A percentile compares a stretch with the other conserved stretches of the same genome.
Conservation (phyloP, 306 rosid genomes). For the Gillenia trifoliata region DNA sequence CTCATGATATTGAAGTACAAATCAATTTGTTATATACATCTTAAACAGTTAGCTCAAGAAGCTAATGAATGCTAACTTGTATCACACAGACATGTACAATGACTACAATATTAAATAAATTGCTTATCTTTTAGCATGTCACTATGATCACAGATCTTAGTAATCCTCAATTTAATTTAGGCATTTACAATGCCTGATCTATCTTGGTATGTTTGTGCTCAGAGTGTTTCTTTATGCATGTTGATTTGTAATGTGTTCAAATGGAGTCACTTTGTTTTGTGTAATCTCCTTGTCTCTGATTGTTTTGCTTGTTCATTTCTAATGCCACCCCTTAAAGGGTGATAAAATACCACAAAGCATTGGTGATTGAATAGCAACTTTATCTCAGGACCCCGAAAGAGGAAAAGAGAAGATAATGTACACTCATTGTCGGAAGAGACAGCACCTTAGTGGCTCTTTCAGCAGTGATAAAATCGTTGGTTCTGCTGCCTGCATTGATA, state of each 20-base stretch:
- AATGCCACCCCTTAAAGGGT: neutral
- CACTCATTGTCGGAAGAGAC: constrained; percentile 24
- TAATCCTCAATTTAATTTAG: neutral
- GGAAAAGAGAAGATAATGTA: constrained; percentile 34
- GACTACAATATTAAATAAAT: too few species aligned
- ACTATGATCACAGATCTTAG: neutral
- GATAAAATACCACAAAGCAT: neutral
- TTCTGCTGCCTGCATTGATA: constrained; percentile 25
- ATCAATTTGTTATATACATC: neutral
- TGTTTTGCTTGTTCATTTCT: constrained; percentile 5
- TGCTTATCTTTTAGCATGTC: neutral
- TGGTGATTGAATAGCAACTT: constrained; percentile 25
- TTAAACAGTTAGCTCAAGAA: neutral
- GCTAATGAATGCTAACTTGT: neutral
- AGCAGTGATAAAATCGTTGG: constrained; percentile 15
- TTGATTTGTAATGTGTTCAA: neutral
- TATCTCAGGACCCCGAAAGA: constrained; percentile 42
- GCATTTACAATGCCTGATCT: neutral
- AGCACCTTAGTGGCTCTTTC: constrained; percentile 27
- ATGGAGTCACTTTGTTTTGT: neutral
- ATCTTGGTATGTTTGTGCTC: neutral
- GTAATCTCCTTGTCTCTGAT: neutral
- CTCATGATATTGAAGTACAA: neutral
- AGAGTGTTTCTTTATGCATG: neutral
- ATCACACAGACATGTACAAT: neutral